phyloP scores from a whole-genome alignment of 2,329 filamentous ascomycete species.

The Tolypocladium ophioglossoides region DNA sequence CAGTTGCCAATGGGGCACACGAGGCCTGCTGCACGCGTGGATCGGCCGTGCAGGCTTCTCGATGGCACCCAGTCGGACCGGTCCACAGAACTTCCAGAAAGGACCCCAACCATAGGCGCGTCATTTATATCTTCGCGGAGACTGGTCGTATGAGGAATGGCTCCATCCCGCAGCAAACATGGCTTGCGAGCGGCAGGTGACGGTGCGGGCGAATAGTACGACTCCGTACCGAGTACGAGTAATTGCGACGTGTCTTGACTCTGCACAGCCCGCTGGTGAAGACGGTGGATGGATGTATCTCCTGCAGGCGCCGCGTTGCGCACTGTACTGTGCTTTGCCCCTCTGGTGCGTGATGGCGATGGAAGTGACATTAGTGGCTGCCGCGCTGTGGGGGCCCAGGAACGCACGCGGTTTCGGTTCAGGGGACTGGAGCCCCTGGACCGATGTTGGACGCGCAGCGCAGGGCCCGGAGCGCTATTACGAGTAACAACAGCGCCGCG shows the following conservation, averaged over 20 bases:
- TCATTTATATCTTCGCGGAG: neutral
- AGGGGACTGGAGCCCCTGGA: too few relatives aligned
- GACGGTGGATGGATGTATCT: neutral
- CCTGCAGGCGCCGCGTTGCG: neutral
- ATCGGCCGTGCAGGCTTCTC: too few relatives aligned
- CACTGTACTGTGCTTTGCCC: neutral
- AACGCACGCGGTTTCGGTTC: neutral
- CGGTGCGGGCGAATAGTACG: neutral
- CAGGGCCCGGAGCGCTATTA: neutral
- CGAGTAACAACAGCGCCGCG: too few relatives aligned
- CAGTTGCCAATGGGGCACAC: too few relatives aligned
- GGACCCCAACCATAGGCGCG: neutral
- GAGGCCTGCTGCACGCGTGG: too few relatives aligned
- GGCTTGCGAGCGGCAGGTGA: neutral
- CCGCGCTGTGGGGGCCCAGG: neutral
- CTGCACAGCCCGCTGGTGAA: neutral
- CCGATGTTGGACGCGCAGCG: too few relatives aligned
- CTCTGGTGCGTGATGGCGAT: too few relatives aligned
- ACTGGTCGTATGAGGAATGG: neutral
- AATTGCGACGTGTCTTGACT: neutral
- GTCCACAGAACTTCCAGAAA: neutral
- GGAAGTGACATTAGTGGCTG: neutral
- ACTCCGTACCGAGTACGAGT: neutral
- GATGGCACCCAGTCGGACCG: neutral
- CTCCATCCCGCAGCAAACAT: neutral